Evolutionary conservation across 257 asterid genomes (phyloP).

Genomic region (Sherardia arvensis): DNA sequence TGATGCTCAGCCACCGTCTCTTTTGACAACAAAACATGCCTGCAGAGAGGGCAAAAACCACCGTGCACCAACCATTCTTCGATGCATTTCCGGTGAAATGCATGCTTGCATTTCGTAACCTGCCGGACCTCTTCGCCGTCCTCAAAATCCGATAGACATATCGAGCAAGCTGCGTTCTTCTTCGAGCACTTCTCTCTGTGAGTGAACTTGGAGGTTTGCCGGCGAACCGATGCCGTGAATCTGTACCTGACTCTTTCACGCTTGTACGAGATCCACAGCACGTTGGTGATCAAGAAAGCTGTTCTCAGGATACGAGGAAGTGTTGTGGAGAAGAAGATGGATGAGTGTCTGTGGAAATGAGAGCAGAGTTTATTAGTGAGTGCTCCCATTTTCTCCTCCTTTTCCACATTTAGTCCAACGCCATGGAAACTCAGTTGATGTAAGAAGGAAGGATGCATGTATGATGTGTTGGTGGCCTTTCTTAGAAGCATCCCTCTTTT

Average conservation of each 20-base stretch:
- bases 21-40: slow-evolving; percentile 26
- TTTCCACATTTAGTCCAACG: background rate
- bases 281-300: slow-evolving; percentile 16
- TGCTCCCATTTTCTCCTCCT: background rate
- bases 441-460: background rate
- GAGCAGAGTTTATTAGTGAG: slow-evolving; percentile 23
- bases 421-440: background rate
- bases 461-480: background rate
- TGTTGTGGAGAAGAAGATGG: slow-evolving; percentile 16
- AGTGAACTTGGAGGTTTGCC: slow-evolving; percentile 27
- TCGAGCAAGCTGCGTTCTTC: slow-evolving; percentile 21
- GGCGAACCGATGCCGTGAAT: slow-evolving; percentile 25
- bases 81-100: slow-evolving; percentile 34
- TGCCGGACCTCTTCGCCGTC: slow-evolving; percentile 36
- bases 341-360: slow-evolving; percentile 10
- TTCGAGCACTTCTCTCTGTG: slow-evolving; percentile 2
- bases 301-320: slow-evolving; percentile 35
- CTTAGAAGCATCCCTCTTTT: background rate
- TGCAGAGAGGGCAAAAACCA: slow-evolving; percentile 49
- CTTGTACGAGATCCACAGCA: slow-evolving; percentile 18
- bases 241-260: slow-evolving; percentile 12
- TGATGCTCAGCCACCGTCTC: slow-evolving; percentile 11
- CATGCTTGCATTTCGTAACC: slow-evolving; percentile 28
- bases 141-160: slow-evolving; percentile 33
- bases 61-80: slow-evolving; percentile 34